Evolutionary conservation across 176 grass and related monocot genomes (phyloP).

Genomic region (Rhipidocladum racemiflorum): DNA sequence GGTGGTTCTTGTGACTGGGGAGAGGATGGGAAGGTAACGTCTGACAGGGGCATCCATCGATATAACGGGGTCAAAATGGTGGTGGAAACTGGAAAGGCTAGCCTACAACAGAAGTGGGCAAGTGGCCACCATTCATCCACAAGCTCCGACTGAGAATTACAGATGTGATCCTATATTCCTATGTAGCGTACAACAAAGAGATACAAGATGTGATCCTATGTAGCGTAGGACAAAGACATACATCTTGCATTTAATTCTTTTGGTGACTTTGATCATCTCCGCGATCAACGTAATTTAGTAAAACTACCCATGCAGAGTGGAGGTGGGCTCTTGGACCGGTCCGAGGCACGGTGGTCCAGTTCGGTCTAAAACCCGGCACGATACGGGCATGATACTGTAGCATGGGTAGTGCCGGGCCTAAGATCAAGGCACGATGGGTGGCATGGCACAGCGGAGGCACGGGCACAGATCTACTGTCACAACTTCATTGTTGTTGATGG

Average conservation of each 20-base stretch:
- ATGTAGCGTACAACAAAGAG: neutral
- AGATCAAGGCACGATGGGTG: no score
- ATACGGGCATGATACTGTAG: no score
- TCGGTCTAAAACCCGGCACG: no score
- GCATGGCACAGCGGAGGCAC: no score
- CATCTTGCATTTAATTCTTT: neutral
- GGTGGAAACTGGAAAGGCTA: neutral
- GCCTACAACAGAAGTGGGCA: constrained; percentile 8
- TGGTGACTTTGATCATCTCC: neutral
- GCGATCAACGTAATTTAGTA: neutral
- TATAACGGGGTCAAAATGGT: constrained; percentile 29
- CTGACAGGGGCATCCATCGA: neutral
- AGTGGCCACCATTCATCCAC: neutral
- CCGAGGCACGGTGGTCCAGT: no score
- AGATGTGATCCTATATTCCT: constrained; percentile 18
- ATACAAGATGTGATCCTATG: neutral
- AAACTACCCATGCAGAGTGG: no score
- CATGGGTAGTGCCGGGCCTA: no score
- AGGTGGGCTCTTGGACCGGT: no score
- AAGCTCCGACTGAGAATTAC: constrained; percentile 1
- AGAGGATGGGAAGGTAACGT: neutral
- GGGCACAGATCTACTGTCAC: no score
- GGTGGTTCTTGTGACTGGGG: neutral
- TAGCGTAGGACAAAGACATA: neutral
- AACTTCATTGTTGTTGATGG: no score